Evolutionary conservation across 192 early-diverging fungal genomes (phyloP), one percentile per base, ranked within the genome.

Genomic region (Coemansia sp.): DNA sequence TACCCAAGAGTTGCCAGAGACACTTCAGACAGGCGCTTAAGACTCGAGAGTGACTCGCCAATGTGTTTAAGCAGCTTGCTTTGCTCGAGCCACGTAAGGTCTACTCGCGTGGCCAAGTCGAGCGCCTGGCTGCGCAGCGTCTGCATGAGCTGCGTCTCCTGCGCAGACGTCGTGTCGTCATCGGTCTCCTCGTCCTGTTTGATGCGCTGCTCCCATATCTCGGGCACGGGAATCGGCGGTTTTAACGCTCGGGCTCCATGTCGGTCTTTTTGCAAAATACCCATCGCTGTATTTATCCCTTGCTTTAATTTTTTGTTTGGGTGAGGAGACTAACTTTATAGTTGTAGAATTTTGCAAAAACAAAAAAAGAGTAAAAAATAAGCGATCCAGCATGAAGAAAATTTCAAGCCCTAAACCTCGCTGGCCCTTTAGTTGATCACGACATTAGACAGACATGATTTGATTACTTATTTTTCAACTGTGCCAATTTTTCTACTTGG

Each of bases 31-130:
- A 61, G 62, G 14, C 56, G 43, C 11, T 54, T 21, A 5, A 76
- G 65, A 7, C 56, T 19, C 15, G 29, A 23, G 8, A 80, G 65
- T 2, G 60, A 19, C 35, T 2, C 5, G 11, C 66, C 72, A 38
- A 59, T 51, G 32, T 47, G 38, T 29, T 75, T 80, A 5, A 80
- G 57, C 43, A 56, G 65, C 62, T 62, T 62, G 65, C 65, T 71
- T 58, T 80, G 77, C 57, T 75, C 72, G 37, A 75, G 62, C 77
- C 77, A 80, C 21, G 72, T 68, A 27, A 57, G 15, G 11, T 37
- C 60, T 12, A 7, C 12, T 5, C 50, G 12, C 19, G 52, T n/a
- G 2, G 65, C 68, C 39, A 72, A 53, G 22, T 57, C 50, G 3
- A 19, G 54, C 14, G 22, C 19, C 24, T 56, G 49, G 3, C 19